A percentile compares a stretch with the other conserved stretches of the same genome.
These are phyloP conservation scores for Cyclotella distinguenda DNA, from an alignment of 108 stramenopile species.

Conservation along the genomic window DNA sequence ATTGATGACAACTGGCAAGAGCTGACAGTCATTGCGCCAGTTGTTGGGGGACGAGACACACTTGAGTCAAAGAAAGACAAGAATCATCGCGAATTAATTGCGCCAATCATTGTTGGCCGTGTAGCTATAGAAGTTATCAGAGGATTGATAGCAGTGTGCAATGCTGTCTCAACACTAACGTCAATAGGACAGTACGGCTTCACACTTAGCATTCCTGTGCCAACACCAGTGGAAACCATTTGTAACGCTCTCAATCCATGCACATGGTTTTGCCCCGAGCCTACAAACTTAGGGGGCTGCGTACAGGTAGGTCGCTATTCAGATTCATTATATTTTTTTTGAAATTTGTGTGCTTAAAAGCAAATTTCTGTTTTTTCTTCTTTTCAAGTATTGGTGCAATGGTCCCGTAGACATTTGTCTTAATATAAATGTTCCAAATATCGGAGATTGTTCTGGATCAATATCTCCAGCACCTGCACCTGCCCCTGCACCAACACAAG, in stretches of 20 bases:
- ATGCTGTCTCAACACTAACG: not conserved
- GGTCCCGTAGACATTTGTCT: slow-evolving; percentile 7
- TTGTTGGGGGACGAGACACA: too few relatives aligned
- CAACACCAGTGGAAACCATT: not conserved
- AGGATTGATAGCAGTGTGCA: not conserved
- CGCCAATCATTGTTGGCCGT: not conserved
- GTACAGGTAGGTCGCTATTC: not conserved
- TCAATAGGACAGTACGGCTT: not conserved
- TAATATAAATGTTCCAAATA: slow-evolving; percentile 21
- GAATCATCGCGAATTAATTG: too few relatives aligned
- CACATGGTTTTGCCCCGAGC: slow-evolving; percentile 16
- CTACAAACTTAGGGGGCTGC: slow-evolving; percentile 11
- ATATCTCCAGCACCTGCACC: slow-evolving; percentile 4
- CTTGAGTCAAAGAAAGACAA: too few relatives aligned
- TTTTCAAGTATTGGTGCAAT: slow-evolving; percentile 7
- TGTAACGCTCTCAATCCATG: slow-evolving; percentile 12
- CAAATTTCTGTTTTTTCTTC: not conserved
- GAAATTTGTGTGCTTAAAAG: too few relatives aligned
- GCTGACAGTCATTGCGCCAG: too few relatives aligned
- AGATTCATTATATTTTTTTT: not conserved
- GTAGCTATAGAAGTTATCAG: not conserved
- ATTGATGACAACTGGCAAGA: too few relatives aligned
- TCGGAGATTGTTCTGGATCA: slow-evolving; percentile 16
- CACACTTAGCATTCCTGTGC: not conserved
- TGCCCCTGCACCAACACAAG: too few relatives aligned